Evolutionary conservation across 805 yeast genomes (phyloP), one percentile per base, ranked within the genome.

Genomic region (Saccharomyces mikatae): DNA sequence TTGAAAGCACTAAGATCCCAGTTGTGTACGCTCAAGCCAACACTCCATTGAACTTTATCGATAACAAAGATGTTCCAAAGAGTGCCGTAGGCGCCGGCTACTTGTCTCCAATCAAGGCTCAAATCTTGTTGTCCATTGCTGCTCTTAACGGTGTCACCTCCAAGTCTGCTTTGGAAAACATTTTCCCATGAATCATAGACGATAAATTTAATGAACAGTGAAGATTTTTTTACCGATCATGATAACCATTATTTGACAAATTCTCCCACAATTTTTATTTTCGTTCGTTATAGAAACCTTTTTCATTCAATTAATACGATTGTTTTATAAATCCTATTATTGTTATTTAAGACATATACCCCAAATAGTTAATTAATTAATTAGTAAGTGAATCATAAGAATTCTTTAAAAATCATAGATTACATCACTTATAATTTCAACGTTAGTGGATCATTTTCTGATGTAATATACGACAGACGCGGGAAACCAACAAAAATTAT

Each of bases 71-170:
- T 30, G 60, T 65, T 32, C 71, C 71, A 54, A 48, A 31, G 1
- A 61, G 61, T 30, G 60, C 71, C 14, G 58, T 68, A 51, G 66
- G 65, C 28, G 72, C 67, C 46, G 71, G 71, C 52, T 59, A 59
- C 56, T 56, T 69, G 54, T 59, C 69, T 46, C 71, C 72, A 49
- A 52, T 59, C 26, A 63, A 68, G 58, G 68, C 71, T 41, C 71
- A 68, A 57, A 51, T 69, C 41, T 58, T 69, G 52, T 57, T 66
- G 50, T 54, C 68, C 17, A 60, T 69, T 44, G 71, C 71, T 48
- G 56, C 61, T 14, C 62, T 62, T 51, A 67, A 68, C 51, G 61
- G 58, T 51, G 67, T 63, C 52, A 56, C 60, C 28, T 48, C 46
- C 31, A 22, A 53, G 24, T 27, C 56, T 44, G 49, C 48, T 13